These are phyloP conservation scores for Solanum gracilifrons DNA, from an alignment of 257 asterid species.

Conservation along the genomic window DNA sequence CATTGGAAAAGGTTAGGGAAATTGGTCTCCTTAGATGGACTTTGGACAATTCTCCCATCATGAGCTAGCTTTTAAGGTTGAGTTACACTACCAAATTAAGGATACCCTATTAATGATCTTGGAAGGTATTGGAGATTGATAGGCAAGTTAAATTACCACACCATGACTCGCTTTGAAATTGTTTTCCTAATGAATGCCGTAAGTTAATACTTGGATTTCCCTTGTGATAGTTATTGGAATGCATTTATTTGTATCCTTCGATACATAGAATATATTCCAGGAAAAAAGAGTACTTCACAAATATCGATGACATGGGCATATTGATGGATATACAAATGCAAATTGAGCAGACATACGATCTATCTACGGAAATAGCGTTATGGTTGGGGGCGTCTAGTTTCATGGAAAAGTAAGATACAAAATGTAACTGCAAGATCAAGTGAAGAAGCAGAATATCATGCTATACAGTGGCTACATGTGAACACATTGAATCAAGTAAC, in stretches of 20 bases:
- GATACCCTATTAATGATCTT: not conserved
- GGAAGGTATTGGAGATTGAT: not conserved
- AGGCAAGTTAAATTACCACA: not conserved
- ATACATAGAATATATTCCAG: not conserved
- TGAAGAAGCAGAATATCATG: not conserved
- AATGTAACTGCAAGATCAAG: not conserved
- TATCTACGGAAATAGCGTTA: not conserved
- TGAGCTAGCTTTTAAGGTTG: not conserved
- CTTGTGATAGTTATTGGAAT: not conserved
- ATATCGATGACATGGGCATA: not conserved
- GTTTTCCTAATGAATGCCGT: not conserved
- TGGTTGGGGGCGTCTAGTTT: not conserved
- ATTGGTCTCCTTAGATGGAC: not conserved
- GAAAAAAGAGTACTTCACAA: not conserved
- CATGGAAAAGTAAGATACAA: not conserved
- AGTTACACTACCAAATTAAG: not conserved
- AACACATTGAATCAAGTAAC: not conserved
- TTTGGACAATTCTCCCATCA: not conserved
- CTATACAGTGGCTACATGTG: not conserved
- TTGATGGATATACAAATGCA: not conserved
- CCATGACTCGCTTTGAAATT: not conserved
- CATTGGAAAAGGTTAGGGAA: not conserved
- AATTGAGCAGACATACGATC: not conserved
- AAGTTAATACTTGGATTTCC: not conserved
- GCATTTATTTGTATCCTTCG: not conserved